These are phyloP conservation scores for Orobanche coerulescens DNA, from an alignment of 257 asterid species.

Conservation along the genomic window DNA sequence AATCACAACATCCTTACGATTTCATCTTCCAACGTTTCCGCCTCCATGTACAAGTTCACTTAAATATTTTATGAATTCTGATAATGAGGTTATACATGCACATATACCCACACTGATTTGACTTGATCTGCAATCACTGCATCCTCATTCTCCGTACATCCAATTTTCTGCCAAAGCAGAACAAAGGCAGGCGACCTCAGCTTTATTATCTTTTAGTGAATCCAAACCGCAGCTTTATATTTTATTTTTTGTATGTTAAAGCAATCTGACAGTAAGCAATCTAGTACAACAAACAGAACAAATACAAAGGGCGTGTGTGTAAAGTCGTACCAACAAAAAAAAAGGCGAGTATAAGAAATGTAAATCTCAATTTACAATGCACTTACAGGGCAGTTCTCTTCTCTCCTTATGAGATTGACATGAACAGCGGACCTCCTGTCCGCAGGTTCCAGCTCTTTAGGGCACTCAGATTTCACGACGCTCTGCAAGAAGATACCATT, in stretches of 20 bases:
- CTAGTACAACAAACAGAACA: neutral
- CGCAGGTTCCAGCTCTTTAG: constrained; percentile 87
- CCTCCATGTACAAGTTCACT: neutral
- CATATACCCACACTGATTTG: neutral
- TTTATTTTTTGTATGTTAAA: neutral
- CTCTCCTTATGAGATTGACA: constrained; percentile 83
- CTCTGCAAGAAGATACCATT: constrained; percentile 47
- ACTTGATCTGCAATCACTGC: neutral
- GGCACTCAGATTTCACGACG: constrained; percentile 80
- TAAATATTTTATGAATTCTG: neutral
- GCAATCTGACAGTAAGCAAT: constrained; percentile 3
- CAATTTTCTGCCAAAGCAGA: neutral
- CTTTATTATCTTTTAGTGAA: neutral
- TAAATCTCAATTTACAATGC: neutral
- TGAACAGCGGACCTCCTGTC: constrained; percentile 65
- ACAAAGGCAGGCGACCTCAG: neutral
- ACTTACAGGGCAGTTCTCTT: constrained; percentile 73
- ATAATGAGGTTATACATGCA: neutral
- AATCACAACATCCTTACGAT: neutral
- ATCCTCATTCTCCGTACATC: neutral
- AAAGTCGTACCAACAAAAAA: neutral
- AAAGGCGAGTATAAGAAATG: neutral
- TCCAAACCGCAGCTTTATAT: neutral
- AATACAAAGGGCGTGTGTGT: neutral
- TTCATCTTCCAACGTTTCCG: neutral